phyloP scores from a whole-genome alignment of 1,284 basidiomycete genomes.

The Leccinum angustisporum region DNA sequence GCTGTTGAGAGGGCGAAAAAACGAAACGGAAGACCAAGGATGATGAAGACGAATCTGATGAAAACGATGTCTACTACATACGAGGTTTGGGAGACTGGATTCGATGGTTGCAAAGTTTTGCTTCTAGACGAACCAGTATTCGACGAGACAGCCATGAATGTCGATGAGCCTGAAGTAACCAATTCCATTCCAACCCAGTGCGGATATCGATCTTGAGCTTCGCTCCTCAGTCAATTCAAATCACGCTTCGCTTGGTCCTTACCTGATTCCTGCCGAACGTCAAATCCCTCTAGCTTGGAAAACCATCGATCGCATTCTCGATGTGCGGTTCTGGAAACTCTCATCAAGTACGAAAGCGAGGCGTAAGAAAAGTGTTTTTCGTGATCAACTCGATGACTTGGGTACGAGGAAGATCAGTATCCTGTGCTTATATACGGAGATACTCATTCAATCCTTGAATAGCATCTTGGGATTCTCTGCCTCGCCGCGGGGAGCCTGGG shows the following conservation, averaged over 20 bases:
- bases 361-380: conserved; percentile 25
- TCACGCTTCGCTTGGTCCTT: conserved; percentile 32
- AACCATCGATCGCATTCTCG: conserved; percentile 79
- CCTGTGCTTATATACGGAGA: neutral
- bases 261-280: conserved; percentile 55
- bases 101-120: conserved; percentile 73
- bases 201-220: conserved; percentile 41
- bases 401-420: conserved; percentile 82
- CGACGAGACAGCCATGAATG: conserved; percentile 33
- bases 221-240: conserved; percentile 23
- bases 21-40: conserved; percentile 39
- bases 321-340: conserved; percentile 61
- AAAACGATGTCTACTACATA: conserved; percentile 57
- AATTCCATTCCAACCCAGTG: conserved; percentile 36
- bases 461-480: conserved; percentile 93
- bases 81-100: conserved; percentile 79
- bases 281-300: conserved; percentile 75
- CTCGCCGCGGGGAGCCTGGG: conserved; percentile 52
- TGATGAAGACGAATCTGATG: conserved; percentile 40
- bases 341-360: conserved; percentile 14
- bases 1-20: conserved; percentile 46
- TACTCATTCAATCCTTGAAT: conserved; percentile 10
- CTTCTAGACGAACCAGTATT: conserved; percentile 52
- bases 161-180: conserved; percentile 30
- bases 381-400: conserved; percentile 35